These are phyloP conservation scores for Epicoccum nigrum DNA, from an alignment of 2,329 filamentous ascomycete genomes.

Conservation along the genomic window DNA sequence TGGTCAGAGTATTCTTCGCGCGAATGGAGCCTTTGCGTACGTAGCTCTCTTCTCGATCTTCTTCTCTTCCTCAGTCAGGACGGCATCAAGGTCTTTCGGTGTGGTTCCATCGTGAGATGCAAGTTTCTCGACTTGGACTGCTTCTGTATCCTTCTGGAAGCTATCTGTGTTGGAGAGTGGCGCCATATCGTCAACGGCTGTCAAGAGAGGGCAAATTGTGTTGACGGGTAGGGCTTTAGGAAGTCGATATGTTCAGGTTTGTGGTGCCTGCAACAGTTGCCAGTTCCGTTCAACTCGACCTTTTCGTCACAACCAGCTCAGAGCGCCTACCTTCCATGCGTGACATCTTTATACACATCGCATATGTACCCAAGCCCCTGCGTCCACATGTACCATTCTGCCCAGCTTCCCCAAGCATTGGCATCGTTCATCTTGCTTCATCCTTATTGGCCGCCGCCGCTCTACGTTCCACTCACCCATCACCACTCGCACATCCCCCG, in stretches of 20 bases:
- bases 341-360: too few species aligned
- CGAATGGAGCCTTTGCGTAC: slow-evolving; percentile 1
- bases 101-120: slow-evolving; percentile 16
- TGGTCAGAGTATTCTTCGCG: not conserved
- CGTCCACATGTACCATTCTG: not conserved
- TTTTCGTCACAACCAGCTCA: too few species aligned
- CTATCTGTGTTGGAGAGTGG: slow-evolving; percentile 4
- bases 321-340: too few species aligned
- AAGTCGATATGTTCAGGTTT: too few species aligned
- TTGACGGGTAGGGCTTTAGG: not conserved
- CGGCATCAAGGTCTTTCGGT: not conserved
- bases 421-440: not conserved
- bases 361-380: too few species aligned
- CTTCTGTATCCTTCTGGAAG: slow-evolving; percentile 24
- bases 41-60: slow-evolving; percentile 23
- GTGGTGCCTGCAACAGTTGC: too few species aligned
- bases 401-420: slow-evolving; percentile 9
- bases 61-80: slow-evolving; percentile 17
- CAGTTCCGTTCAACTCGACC: too few species aligned
- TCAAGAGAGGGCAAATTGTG: not conserved
- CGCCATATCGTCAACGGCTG: slow-evolving; percentile 1
- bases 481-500: slow-evolving; percentile 4
- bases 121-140: slow-evolving; percentile 25
- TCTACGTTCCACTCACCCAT: slow-evolving; percentile 1
- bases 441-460: not conserved